Base-by-base conservation (phyloP, 306 rosid species). In the Corylus americana region DNA sequence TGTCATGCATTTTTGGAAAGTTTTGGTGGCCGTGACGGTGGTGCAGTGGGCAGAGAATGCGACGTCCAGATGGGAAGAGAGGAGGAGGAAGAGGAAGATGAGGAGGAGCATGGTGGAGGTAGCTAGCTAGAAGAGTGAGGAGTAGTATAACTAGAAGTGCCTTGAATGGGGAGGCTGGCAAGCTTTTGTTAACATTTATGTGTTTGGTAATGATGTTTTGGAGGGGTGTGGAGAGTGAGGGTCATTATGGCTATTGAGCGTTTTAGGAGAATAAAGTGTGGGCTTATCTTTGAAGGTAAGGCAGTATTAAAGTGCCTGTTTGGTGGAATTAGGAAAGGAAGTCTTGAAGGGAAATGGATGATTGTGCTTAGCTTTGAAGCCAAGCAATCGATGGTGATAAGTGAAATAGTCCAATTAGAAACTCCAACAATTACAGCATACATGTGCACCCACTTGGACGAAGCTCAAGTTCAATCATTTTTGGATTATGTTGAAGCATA, bases 221-320 rank as follows among this genome's bases (percentile, higher is more conserved):
- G 69, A 29, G n/a, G 39, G 29, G 64, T 35, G 49, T 48, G 71
- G 67, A 74, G 74, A 70, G 37, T 64, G 66, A 85, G 76, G 63
- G 73, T 8, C 78, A 88, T 90, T 77, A 83, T 78, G 80, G 74
- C 73, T 73, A 45, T 77, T 80, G 78, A 77, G 80, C 67, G 71
- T 25, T 71, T 67, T 53, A 18, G 5, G 79, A 31, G 77, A 47
- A 50, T 70, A 45, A 73, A 16, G 80, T 44, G 79, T 55, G 85
- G 81, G 88, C 94, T 86, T 94, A 82, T 82, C 97, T 91, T 92
- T 75, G 92, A 94, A 91, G 98, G 74, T 37, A 94, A 86, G 97
- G 45, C 63, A 81, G 59, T 35, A 37, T 58, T 35, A 37, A 31
- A 75, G 42, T 42, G 70, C 73, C 81, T 67, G 87, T 86, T 91